These are phyloP conservation scores for Amyloporia xantha DNA, from an alignment of 768 basidiomycete species.

Conservation along the genomic window DNA sequence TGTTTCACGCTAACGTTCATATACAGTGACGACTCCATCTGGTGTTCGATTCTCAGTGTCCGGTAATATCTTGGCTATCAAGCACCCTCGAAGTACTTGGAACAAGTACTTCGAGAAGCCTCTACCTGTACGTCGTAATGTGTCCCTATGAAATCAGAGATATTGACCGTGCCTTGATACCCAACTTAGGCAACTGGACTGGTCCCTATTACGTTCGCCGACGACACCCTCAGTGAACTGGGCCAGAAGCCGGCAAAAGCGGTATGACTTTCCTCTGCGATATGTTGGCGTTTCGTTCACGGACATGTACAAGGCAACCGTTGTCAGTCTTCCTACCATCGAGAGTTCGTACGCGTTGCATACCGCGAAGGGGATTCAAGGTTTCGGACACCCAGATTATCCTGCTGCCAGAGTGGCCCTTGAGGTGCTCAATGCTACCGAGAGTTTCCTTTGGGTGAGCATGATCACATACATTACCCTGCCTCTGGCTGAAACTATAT, in stretches of 20 bases:
- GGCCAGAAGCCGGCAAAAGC: slow-evolving; percentile 69
- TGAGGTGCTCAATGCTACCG: slow-evolving; percentile 87
- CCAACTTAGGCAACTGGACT: slow-evolving; percentile 43
- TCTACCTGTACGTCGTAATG: slow-evolving; percentile 46
- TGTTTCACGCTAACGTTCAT: background rate
- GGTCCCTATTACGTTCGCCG: slow-evolving; percentile 57
- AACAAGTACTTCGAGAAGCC: slow-evolving; percentile 55
- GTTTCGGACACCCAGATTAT: slow-evolving; percentile 77
- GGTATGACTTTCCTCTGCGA: slow-evolving; percentile 41
- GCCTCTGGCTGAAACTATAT: background rate
- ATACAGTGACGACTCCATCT: slow-evolving; percentile 71
- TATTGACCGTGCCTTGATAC: slow-evolving; percentile 1
- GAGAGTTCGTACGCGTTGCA: slow-evolving; percentile 87
- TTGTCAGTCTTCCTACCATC: slow-evolving; percentile 88
- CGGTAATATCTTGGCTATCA: slow-evolving; percentile 72
- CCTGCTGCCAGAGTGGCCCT: slow-evolving; percentile 80
- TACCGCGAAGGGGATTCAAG: slow-evolving; percentile 70
- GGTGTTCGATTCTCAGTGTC: slow-evolving; percentile 84
- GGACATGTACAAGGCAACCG: slow-evolving; percentile 65
- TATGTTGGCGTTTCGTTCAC: background rate
- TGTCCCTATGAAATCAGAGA: background rate
- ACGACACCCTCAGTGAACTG: slow-evolving; percentile 63
- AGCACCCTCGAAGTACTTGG: slow-evolving; percentile 71
- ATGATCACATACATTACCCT: background rate
- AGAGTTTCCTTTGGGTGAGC: slow-evolving; percentile 88